phyloP scores from a whole-genome alignment of 805 yeast species.

The Blastobotrys peoriensis region DNA sequence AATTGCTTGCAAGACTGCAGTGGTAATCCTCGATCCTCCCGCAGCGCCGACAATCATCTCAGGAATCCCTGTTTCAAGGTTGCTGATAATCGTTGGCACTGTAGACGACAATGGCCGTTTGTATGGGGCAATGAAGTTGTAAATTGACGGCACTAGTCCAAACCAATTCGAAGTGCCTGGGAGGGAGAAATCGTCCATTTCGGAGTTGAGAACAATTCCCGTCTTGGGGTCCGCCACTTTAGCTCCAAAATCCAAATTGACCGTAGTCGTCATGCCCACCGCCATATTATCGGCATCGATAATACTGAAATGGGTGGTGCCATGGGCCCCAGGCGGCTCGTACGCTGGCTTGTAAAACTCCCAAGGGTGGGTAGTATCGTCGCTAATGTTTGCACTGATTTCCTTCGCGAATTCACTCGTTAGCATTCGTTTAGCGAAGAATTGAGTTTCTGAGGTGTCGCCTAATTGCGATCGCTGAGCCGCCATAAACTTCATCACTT shows the following conservation, averaged over 20 bases:
- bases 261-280: constrained; percentile 82
- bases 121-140: constrained; percentile 67
- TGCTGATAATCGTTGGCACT: constrained; percentile 64
- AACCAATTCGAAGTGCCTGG: constrained; percentile 69
- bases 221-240: constrained; percentile 73
- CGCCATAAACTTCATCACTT: constrained; percentile 91
- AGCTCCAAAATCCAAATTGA: constrained; percentile 79
- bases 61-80: constrained; percentile 33
- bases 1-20: constrained; percentile 77
- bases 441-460: constrained; percentile 41
- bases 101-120: constrained; percentile 83
- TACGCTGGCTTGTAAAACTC: constrained; percentile 71
- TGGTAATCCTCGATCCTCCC: constrained; percentile 85
- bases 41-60: constrained; percentile 84
- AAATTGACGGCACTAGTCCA: constrained; percentile 72
- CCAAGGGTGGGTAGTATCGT: constrained; percentile 58
- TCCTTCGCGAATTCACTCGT: constrained; percentile 51
- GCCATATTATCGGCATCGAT: constrained; percentile 73
- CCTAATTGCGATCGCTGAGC: constrained; percentile 83
- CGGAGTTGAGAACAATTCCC: constrained; percentile 78
- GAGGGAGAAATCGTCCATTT: constrained; percentile 91
- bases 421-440: constrained; percentile 41
- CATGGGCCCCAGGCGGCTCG: constrained; percentile 74
- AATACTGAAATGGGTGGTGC: constrained; percentile 82
- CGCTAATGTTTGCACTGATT: constrained; percentile 48